Evolutionary conservation across 352 stramenopile genomes (phyloP), one percentile per base, ranked within the genome.

Genomic region (Globisporangium nodosum): DNA sequence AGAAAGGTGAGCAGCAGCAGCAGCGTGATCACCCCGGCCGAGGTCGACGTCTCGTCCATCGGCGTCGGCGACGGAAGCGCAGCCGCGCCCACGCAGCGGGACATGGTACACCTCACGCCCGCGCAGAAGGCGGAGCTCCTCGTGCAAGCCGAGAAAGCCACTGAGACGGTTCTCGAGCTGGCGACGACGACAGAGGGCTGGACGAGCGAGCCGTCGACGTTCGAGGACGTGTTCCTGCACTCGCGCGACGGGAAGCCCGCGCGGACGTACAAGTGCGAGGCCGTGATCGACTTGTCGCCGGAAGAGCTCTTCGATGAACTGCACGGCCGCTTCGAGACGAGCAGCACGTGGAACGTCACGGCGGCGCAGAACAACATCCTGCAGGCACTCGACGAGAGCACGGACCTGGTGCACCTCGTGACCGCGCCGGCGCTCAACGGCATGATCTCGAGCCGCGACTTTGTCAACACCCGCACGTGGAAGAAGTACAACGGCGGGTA

Each of bases 221-320:
- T 75, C 12, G 82, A 90, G 20, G 65, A 83, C 51, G 69, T 92
- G 18, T 60, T 69, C 33, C 65, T 92, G 27, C 61, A 81, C 63
- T 90, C 82, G n/a, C 73, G 78, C 1, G 82, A 92, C 37, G 78
- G 73, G 35, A 92, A 92, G 62, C 82, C 82, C 16, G 71, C 68
- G 11, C 80, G 82, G 9, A 78, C 88, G 24, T 90, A 82, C 69
- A 92, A 90, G 73, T 90, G 74, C 45, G 80, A 90, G 58, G 69
- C 64, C 3, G 75, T 79, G 54, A 73, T 92, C 53, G 69, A 85
- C 16, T 62, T 90, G 24, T 84, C 82, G 1, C 74, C 81, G 0
- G 82, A 92, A 49, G 82, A 92, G 57, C 64, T 92, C 35, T 92
- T 92, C 64, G 82, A 92, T 47, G 68, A 89, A 52, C 66, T 92